Base-by-base conservation (phyloP, 192 early-diverging fungal species). In the Kappamyces sp. region DNA sequence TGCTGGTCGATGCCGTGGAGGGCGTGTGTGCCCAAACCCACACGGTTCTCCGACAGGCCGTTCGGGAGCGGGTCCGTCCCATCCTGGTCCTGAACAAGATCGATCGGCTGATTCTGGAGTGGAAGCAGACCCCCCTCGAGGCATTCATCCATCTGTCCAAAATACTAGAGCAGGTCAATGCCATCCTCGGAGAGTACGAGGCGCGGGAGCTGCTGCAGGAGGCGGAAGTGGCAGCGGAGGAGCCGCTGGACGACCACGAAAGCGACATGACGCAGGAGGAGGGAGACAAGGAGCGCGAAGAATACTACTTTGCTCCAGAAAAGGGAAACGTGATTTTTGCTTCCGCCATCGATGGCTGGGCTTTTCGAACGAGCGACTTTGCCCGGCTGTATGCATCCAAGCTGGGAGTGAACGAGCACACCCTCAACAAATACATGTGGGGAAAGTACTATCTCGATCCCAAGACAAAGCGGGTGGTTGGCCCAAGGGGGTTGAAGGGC, bases 11-110 rank as follows among this genome's bases (percentile, higher is more conserved):
- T 76, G 93, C 87, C 9, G 91, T 99, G 15, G 97, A 99, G 70
- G 97, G 97, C 35, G 92, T 98, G 10, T 97, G 94, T 74, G 94
- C 97, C n/a, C 95, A 98, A 81, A 99, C 97, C 2, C 86, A 93
- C 59, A 90, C 93, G 7, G 97, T 99, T 2, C 71, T 99, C 61
- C 79, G 90, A 6, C 95, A 98, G 74, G 95, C 94, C 2, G 94
- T 91, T 87, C 71, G 77, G 1, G 95, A 98, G 65, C 89, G 85
- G 51, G 88, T 99, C 5, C 80, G 82, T 12, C 94, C 93, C 0
- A 70, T 99, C n/a, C 68, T 99, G 34, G 93, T 99, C 12, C 71
- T 99, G 47, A 99, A 99, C 80, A 99, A 99, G 72, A 92, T 99
- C 44, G 97, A 99, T 66, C 78, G 96, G 37, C 68, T 99, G 42